Evolutionary conservation across 2,329 filamentous ascomycete species (phyloP).

Genomic region (Samsoniella hepiali): DNA sequence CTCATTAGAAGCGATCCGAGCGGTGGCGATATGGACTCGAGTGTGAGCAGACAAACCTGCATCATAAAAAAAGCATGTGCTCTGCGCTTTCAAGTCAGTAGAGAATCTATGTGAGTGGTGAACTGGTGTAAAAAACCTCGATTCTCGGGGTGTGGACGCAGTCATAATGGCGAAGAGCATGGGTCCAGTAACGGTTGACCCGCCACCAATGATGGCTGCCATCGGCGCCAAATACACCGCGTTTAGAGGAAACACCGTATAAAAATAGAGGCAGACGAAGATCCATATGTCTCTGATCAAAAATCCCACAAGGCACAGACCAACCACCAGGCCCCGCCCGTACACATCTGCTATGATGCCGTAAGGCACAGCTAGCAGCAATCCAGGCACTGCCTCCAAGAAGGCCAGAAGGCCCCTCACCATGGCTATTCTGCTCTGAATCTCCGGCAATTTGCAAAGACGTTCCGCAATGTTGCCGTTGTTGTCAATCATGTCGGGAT

Average conservation of each 20-base stretch:
- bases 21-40: not conserved
- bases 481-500: not conserved
- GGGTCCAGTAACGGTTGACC: not conserved
- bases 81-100: not conserved
- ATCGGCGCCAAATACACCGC: not conserved
- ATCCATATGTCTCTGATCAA: not conserved
- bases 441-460: not conserved
- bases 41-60: not conserved
- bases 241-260: not conserved
- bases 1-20: slow-evolving; percentile 1
- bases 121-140: not conserved
- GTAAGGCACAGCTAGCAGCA: slow-evolving; percentile 4
- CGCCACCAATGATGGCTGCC: not conserved
- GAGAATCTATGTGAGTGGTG: no score
- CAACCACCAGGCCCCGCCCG: slow-evolving; percentile 1
- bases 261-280: not conserved
- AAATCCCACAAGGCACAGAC: not conserved
- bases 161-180: slow-evolving; percentile 8
- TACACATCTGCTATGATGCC: slow-evolving; percentile 4
- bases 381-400: not conserved
- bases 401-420: not conserved
- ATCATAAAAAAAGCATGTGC: not conserved
- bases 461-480: slow-evolving; percentile 2
- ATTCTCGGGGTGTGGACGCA: not conserved
- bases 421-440: not conserved